A percentile compares a stretch with the other conserved stretches of the same genome.
Conservation (phyloP, 768 basidiomycete genomes). For the Suillus hirtellus region DNA sequence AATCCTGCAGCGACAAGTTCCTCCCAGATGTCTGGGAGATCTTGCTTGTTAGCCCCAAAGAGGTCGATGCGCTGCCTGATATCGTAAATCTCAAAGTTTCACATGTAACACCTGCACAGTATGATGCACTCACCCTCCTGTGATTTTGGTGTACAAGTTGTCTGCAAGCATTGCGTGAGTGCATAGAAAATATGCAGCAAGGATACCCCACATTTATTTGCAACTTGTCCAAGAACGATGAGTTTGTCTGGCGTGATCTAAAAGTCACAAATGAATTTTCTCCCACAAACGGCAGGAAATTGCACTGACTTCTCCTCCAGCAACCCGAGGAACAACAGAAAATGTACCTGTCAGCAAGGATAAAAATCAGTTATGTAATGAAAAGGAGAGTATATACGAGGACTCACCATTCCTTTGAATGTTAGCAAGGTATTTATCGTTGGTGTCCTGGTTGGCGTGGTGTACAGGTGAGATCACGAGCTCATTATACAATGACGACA, state of each 20-base stretch:
- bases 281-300: background rate
- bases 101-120: background rate
- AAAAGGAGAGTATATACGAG: background rate
- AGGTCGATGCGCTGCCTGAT: constrained; percentile 64
- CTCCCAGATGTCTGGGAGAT: constrained; percentile 69
- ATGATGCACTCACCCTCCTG: constrained; percentile 32
- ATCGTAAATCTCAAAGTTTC: constrained; percentile 15
- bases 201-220: constrained; percentile 52
- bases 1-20: constrained; percentile 65
- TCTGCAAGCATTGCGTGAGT: constrained; percentile 25
- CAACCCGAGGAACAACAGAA: constrained; percentile 69
- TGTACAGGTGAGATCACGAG: constrained; percentile 62
- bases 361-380: background rate
- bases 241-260: constrained; percentile 63
- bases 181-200: background rate
- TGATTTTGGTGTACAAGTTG: constrained; percentile 64
- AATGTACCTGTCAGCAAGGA: constrained; percentile 46
- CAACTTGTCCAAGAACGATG: constrained; percentile 62
- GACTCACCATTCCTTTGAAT: constrained; percentile 62
- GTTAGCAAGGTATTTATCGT: constrained; percentile 69
- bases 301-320: constrained; percentile 58
- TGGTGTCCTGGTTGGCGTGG: constrained; percentile 72
- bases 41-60: constrained; percentile 70
- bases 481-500: constrained; percentile 60
- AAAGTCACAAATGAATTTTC: background rate